A percentile compares a stretch with the other conserved stretches of the same genome.
Conservation (phyloP, 75 land plant genomes). For the Cryptomeria japonica region DNA sequence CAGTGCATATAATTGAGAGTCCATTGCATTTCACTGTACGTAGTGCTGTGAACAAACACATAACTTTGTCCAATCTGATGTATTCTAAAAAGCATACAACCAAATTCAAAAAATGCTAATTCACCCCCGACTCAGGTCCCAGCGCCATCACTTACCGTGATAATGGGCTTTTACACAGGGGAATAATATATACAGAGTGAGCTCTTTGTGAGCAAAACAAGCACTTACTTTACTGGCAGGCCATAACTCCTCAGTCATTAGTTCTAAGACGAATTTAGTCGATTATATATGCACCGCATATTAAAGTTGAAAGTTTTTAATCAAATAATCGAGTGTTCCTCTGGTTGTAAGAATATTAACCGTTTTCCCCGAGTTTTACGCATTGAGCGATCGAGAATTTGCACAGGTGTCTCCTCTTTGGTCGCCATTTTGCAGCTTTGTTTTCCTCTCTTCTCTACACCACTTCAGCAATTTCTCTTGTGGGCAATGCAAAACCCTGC, state of each 20-base stretch:
- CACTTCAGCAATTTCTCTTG: neutral
- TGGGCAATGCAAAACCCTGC: neutral
- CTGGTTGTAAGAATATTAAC: neutral
- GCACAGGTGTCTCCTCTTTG: neutral
- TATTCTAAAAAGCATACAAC: neutral
- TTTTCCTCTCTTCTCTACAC: neutral
- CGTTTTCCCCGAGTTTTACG: slow-evolving; percentile 1
- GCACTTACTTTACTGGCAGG: too few relatives aligned
- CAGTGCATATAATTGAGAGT: neutral
- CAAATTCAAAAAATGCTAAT: neutral
- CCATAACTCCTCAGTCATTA: too few relatives aligned
- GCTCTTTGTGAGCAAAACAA: too few relatives aligned
- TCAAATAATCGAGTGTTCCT: too few relatives aligned
- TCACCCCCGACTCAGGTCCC: too few relatives aligned
- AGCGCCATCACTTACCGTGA: too few relatives aligned
- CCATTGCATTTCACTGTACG: too few relatives aligned
- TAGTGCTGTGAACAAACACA: neutral
- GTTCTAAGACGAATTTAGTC: too few relatives aligned
- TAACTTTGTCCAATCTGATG: neutral
- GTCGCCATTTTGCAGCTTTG: neutral
- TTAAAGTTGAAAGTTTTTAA: too few relatives aligned
- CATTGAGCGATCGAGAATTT: neutral
- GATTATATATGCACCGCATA: too few relatives aligned
- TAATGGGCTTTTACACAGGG: too few relatives aligned
- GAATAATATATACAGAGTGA: too few relatives aligned